Evolutionary conservation across 768 basidiomycete genomes (phyloP).

Genomic region (Mrakia hoshinonis): DNA sequence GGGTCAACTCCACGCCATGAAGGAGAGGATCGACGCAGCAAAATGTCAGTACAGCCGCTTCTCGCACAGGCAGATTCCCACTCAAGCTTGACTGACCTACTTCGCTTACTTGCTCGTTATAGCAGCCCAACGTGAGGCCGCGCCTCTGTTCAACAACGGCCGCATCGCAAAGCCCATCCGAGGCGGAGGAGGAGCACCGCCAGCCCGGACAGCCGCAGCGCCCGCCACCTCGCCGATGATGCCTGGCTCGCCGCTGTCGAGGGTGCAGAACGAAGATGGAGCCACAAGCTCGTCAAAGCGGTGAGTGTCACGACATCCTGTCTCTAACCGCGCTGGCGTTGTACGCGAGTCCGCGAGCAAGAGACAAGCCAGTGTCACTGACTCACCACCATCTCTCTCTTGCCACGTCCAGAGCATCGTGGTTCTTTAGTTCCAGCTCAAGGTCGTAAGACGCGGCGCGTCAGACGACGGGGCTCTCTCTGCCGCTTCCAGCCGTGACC

Average conservation of each 20-base stretch:
- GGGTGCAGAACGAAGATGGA: conserved; percentile 36
- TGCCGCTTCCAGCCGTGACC: too few species aligned
- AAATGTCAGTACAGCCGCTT: conserved; percentile 54
- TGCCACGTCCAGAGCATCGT: too few species aligned
- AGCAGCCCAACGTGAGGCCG: conserved; percentile 62
- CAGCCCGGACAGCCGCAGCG: conserved; percentile 1
- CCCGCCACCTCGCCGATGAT: conserved; percentile 38
- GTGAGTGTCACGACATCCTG: too few species aligned
- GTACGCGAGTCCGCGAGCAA: too few species aligned
- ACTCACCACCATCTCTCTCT: too few species aligned
- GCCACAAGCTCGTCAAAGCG: conserved; percentile 16
- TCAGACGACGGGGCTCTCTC: too few species aligned
- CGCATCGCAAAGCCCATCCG: conserved; percentile 94
- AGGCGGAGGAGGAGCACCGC: conserved; percentile 60
- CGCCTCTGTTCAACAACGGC: conserved; percentile 70
- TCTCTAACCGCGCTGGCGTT: too few species aligned
- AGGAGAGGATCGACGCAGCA: conserved; percentile 84
- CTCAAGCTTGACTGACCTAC: too few species aligned
- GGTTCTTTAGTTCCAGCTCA: conserved; percentile 13
- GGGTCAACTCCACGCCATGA: conserved; percentile 79
- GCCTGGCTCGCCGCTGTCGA: conserved; percentile 34
- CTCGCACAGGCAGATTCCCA: too few species aligned
- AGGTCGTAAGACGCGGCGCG: background rate
- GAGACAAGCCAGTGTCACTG: too few species aligned
- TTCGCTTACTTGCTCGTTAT: background rate